Conservation (phyloP, 805 yeast species). For the Zygosaccharomyces lentus region DNA sequence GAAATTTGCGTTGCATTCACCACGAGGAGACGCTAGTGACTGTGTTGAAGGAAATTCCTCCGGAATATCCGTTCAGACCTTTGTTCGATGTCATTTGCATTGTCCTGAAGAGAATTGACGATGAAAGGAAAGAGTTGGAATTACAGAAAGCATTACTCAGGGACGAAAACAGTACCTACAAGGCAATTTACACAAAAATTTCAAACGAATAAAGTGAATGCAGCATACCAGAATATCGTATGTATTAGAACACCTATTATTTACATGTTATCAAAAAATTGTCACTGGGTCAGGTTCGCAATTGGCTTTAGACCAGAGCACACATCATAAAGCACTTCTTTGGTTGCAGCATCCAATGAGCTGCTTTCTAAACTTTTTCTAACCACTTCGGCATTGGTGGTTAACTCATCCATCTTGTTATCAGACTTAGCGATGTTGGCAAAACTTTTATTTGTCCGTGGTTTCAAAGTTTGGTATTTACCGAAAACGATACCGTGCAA, state of each 20-base stretch:
- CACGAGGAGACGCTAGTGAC: constrained; percentile 10
- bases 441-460: constrained; percentile 13
- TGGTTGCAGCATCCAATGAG: constrained; percentile 15
- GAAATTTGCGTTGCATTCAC: constrained; percentile 17
- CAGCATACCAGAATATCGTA: neutral
- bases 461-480: constrained; percentile 16
- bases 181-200: neutral
- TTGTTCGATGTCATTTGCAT: constrained; percentile 17
- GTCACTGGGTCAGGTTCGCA: constrained; percentile 20
- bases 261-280: constrained; percentile 1
- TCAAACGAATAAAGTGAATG: neutral
- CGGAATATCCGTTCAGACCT: constrained; percentile 12
- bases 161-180: constrained; percentile 11
- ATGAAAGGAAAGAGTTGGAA: constrained; percentile 9
- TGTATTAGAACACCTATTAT: constrained; percentile 1
- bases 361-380: constrained; percentile 25
- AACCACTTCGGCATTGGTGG: constrained; percentile 22
- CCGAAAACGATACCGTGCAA: constrained; percentile 23
- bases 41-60: constrained; percentile 21
- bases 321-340: constrained; percentile 24
- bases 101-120: constrained; percentile 13
- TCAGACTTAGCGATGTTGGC: constrained; percentile 17
- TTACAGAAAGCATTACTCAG: constrained; percentile 25
- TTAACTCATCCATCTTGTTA: constrained; percentile 15
- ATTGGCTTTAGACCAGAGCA: constrained; percentile 33